phyloP scores from a whole-genome alignment of 495 filamentous ascomycete genomes.

The Friedmanniomyces simplex region DNA sequence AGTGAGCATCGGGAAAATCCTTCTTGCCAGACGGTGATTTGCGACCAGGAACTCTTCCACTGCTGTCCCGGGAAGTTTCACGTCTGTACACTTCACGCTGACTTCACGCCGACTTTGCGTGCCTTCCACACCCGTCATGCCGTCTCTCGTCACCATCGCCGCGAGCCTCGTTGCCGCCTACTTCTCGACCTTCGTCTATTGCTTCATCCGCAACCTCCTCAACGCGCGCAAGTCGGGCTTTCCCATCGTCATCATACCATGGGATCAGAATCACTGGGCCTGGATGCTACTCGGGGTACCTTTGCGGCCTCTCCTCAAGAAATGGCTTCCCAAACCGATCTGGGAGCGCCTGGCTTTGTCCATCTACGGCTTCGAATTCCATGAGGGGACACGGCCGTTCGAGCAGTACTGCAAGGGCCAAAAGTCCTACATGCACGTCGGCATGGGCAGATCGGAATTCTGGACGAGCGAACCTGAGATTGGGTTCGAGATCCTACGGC shows the following conservation, averaged over 20 bases:
- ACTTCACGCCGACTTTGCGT: no score
- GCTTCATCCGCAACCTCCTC: constrained; percentile 20
- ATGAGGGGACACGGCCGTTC: constrained; percentile 21
- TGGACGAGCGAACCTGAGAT: constrained; percentile 23
- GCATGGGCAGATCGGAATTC: constrained; percentile 22
- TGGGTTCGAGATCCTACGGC: constrained; percentile 18
- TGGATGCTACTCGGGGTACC: constrained; percentile 23
- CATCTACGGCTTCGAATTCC: constrained; percentile 26
- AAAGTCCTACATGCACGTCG: constrained; percentile 23
- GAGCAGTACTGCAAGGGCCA: constrained; percentile 16
- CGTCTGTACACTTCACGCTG: no score
- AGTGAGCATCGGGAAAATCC: no score
- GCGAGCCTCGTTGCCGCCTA: constrained; percentile 17
- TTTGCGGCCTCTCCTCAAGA: constrained; percentile 16
- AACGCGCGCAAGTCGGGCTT: constrained; percentile 22
- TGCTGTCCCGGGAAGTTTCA: no score
- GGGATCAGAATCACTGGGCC: constrained; percentile 19
- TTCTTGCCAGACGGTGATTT: no score
- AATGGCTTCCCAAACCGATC: constrained; percentile 19
- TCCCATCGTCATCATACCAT: constrained; percentile 22
- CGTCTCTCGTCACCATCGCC: constrained; percentile 4
- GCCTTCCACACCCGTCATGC: constrained; percentile 3
- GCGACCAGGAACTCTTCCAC: no score
- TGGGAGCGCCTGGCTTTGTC: constrained; percentile 22
- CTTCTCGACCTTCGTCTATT: constrained; percentile 20